phyloP scores from a whole-genome alignment of 2,329 filamentous ascomycete genomes.

The Diplodia corticola region DNA sequence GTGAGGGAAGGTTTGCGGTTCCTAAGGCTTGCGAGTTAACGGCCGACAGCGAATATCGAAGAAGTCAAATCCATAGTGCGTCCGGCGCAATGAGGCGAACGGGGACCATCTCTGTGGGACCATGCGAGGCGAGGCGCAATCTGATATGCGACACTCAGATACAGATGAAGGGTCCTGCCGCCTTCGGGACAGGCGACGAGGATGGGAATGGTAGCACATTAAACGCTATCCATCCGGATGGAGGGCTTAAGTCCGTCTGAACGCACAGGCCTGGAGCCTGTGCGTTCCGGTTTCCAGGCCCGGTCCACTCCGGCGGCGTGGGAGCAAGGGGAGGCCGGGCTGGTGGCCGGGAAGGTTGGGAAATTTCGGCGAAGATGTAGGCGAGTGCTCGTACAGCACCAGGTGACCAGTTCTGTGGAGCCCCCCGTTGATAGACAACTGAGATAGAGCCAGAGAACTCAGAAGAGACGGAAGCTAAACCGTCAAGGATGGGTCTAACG shows the following conservation, averaged over 20 bases:
- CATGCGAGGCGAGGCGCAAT: background rate
- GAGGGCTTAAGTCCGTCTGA: constrained; percentile 17
- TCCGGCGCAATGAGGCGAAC: constrained; percentile 1
- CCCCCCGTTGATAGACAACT: background rate
- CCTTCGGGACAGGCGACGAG: background rate
- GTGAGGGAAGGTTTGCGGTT: background rate
- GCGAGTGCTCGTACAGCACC: background rate
- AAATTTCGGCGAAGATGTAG: constrained; percentile 4
- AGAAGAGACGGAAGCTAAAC: background rate
- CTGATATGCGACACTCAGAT: background rate
- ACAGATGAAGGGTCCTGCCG: constrained; percentile 8
- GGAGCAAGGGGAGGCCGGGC: background rate
- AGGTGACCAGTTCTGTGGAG: background rate
- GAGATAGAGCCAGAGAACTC: background rate
- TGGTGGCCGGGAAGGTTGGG: constrained; percentile 3
- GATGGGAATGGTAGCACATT: constrained; percentile 7
- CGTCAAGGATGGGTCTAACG: background rate
- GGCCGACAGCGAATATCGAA: background rate
- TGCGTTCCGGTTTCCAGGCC: constrained; percentile 12
- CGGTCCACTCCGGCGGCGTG: constrained; percentile 15
- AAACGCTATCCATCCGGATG: constrained; percentile 4
- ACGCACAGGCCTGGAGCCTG: constrained; percentile 13
- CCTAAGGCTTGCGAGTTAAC: background rate
- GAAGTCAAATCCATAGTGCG: background rate
- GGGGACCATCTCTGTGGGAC: constrained; percentile 3